Percentiles rank a stretch among this genome's conserved stretches.
Conservation (phyloP, 169 alveolate genomes). For the Plasmodium blacklocki region DNA sequence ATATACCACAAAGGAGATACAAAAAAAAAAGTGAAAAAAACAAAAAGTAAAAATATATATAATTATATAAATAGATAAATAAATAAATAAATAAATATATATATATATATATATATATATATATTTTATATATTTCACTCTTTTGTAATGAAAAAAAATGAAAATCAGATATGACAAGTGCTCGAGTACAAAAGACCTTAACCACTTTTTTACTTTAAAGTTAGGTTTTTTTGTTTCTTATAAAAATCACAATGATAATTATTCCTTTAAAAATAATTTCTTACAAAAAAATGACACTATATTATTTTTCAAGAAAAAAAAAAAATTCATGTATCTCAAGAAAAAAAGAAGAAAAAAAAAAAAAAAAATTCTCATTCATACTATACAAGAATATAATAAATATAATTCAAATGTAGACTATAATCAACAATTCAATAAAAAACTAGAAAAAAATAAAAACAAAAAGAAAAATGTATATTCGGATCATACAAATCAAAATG, state of each 20-base stretch:
- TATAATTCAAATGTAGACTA: too few species aligned
- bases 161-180: too few species aligned
- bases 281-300: neutral
- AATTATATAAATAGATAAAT: too few species aligned
- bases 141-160: too few species aligned
- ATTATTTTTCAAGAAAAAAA: neutral
- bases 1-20: too few species aligned
- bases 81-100: too few species aligned
- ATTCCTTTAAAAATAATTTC: neutral
- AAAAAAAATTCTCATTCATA: neutral
- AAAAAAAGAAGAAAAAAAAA: neutral
- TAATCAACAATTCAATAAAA: neutral
- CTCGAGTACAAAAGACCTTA: slow-evolving; percentile 2
- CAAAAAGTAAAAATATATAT: too few species aligned
- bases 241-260: slow-evolving; percentile 2
- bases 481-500: neutral
- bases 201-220: slow-evolving; percentile 12
- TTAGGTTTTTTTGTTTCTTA: slow-evolving; percentile 17
- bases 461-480: neutral
- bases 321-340: neutral
- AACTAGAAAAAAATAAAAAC: neutral
- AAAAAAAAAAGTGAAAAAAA: too few species aligned
- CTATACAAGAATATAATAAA: neutral
- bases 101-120: too few species aligned
- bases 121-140: too few species aligned